Evolutionary conservation across 331 rosid genomes (phyloP), one percentile per base, ranked within the genome.

Genomic region (Quercus phellos): DNA sequence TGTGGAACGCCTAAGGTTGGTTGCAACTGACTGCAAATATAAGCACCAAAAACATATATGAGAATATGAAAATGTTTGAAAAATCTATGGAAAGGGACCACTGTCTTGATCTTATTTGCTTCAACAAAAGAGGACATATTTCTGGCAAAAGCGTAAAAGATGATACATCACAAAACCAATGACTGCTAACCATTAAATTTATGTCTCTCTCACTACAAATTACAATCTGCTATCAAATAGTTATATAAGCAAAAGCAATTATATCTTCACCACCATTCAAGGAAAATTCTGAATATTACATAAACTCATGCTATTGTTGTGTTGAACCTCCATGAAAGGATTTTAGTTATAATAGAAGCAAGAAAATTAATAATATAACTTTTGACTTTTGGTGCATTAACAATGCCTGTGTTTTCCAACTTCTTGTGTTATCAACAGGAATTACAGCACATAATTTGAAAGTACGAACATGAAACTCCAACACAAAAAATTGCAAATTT

Each of bases 1-100:
- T 1, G 88, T 89, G 69, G 99, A 94, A 61, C 99, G 97, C 14
- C 99, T 91, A 78, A 88, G 94, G 75, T 88, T 87, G 80, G 81
- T 80, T 74, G 80, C 78, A 27, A 70, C 89, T 56, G 92, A 84
- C 96, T 94, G 82, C 68, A 76, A 80, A 82, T 30, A 68, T 71
- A 82, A 75, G 80, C 76, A 76, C 58, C 38, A 17, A 73, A 24
- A 43, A 70, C 74, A 76, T 43, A 69, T 21, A 78, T 32, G 56
- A 55, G 42, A 63, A 81, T 60, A 60, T 78, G 69, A 61, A 67
- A 84, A 82, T 21, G 27, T 51, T 77, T 32, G 68, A 79, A 51
- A 66, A 70, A 58, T 59, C 50, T 68, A 70, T 64, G 67, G 54
- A 70, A 58, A 55, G 63, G 24, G 46, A 78, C 54, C 73, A 46